Evolutionary conservation across 768 basidiomycete species (phyloP).

Genomic region (Leucosporidium yakuticum): DNA sequence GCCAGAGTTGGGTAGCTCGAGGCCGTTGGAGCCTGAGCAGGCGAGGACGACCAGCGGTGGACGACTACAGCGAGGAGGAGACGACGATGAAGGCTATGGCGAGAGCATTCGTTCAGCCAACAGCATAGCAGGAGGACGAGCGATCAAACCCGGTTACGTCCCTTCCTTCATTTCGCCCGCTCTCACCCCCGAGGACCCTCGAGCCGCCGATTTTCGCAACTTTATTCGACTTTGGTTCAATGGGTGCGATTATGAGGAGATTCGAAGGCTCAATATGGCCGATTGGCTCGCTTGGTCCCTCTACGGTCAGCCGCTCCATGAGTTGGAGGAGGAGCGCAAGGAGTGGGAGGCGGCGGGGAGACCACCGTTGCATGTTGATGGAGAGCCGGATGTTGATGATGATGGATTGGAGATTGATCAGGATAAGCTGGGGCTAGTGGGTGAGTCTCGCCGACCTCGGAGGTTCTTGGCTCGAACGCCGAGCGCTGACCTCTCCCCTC

Average conservation of each 20-base stretch:
- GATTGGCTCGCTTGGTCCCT: slow-evolving; percentile 39
- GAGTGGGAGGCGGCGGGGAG: slow-evolving; percentile 23
- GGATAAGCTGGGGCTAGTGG: slow-evolving; percentile 27
- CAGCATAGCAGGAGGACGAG: neutral
- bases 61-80: neutral
- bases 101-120: neutral
- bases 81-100: too few relatives aligned
- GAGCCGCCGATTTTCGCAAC: slow-evolving; percentile 36
- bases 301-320: slow-evolving; percentile 29
- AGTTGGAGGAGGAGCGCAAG: slow-evolving; percentile 24
- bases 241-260: slow-evolving; percentile 3
- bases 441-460: too few relatives aligned
- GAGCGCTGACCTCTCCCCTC: too few relatives aligned
- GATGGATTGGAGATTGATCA: slow-evolving; percentile 12
- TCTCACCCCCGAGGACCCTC: slow-evolving; percentile 29
- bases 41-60: neutral
- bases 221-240: slow-evolving; percentile 32
- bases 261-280: slow-evolving; percentile 29
- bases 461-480: too few relatives aligned
- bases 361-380: slow-evolving; percentile 17
- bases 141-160: slow-evolving; percentile 5
- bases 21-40: neutral
- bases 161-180: slow-evolving; percentile 18
- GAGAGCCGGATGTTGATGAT: slow-evolving; percentile 12
- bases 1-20: slow-evolving; percentile 12